Evolutionary conservation across 768 basidiomycete genomes (phyloP).

Genomic region (Nidularia pulvinata): DNA sequence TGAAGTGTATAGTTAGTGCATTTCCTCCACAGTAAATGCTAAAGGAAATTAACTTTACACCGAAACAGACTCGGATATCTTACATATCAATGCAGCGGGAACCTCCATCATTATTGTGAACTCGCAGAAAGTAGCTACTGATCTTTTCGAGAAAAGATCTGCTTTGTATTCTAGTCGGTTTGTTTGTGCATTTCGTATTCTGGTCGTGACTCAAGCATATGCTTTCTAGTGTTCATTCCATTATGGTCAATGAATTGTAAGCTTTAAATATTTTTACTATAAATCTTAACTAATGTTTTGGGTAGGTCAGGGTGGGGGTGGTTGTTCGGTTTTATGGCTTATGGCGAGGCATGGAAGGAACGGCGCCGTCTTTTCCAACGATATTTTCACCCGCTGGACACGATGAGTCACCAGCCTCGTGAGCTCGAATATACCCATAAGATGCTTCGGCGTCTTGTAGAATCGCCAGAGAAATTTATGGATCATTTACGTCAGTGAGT

Average conservation of each 20-base stretch:
- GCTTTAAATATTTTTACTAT: not conserved
- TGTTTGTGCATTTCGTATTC: not conserved
- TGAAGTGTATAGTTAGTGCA: conserved; percentile 11
- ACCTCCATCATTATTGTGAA: conserved; percentile 4
- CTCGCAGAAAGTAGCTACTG: not conserved
- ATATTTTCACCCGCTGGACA: conserved; percentile 7
- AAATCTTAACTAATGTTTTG: not conserved
- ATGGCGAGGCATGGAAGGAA: conserved; percentile 3
- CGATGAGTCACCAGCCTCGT: not conserved
- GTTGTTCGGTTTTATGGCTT: conserved; percentile 4
- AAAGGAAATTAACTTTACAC: not conserved
- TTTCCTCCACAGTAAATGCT: not conserved
- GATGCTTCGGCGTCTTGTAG: conserved; percentile 3
- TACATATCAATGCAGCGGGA: conserved; percentile 4
- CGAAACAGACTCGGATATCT: conserved; percentile 1
- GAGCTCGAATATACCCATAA: conserved; percentile 3
- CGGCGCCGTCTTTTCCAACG: conserved; percentile 9
- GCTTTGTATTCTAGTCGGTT: conserved; percentile 4
- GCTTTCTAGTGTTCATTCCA: not conserved
- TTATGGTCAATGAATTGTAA: conserved; percentile 3
- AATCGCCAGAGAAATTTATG: conserved; percentile 1
- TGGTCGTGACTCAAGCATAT: not conserved
- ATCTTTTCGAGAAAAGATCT: conserved; percentile 3
- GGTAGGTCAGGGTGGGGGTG: not conserved
- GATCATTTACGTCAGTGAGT: conserved; percentile 2